phyloP scores from a whole-genome alignment of 139 green algal genomes.

The Micractinium conductrix region DNA sequence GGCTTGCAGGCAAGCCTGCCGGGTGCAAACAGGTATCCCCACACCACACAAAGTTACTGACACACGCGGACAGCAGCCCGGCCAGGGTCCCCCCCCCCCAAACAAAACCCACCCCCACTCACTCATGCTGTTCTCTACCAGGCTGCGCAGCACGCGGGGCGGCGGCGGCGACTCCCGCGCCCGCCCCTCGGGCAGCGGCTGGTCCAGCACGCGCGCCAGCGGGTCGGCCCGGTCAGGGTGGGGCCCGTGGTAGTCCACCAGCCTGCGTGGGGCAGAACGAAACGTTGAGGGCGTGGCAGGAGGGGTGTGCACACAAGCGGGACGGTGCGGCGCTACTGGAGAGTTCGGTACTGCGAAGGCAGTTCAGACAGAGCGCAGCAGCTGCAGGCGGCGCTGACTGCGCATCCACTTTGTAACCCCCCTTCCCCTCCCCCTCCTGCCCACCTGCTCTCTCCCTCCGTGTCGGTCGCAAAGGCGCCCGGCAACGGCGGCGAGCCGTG shows the following conservation, averaged over 20 bases:
- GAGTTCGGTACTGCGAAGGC: not conserved
- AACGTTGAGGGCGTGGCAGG: not conserved
- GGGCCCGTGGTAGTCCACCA: slow-evolving; percentile 11
- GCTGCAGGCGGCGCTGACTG: too few relatives aligned
- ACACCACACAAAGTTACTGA: too few relatives aligned
- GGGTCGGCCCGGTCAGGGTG: slow-evolving; percentile 21
- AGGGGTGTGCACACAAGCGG: not conserved
- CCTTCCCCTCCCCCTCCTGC: not conserved
- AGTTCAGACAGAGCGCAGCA: not conserved
- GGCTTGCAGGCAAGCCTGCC: too few relatives aligned
- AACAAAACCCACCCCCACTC: too few relatives aligned
- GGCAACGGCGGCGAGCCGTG: too few relatives aligned
- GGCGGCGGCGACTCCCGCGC: not conserved
- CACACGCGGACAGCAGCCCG: too few relatives aligned
- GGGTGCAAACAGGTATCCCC: too few relatives aligned
- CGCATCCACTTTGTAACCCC: not conserved
- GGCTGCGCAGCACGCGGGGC: not conserved
- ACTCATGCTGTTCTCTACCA: not conserved
- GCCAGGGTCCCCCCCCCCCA: too few relatives aligned
- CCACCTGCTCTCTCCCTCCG: slow-evolving; percentile 4
- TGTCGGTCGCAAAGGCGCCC: not conserved
- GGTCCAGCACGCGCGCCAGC: slow-evolving; percentile 12
- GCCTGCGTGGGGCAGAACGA: not conserved
- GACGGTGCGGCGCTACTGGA: not conserved
- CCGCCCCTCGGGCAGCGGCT: not conserved